Conservation (phyloP, 1,284 basidiomycete genomes). For the Ustilago cynodontis region DNA sequence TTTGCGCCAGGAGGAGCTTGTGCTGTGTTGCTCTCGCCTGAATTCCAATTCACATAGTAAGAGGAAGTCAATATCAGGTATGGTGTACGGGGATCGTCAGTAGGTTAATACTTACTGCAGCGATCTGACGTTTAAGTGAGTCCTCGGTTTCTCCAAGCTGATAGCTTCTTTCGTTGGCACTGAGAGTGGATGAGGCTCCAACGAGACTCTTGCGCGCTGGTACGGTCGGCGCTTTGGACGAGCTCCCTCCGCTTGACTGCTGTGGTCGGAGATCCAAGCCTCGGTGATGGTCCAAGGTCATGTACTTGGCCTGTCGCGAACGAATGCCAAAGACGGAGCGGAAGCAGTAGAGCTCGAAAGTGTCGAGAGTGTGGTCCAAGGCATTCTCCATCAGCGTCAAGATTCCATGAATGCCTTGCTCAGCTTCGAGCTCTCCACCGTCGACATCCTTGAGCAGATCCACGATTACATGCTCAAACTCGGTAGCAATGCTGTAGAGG, state of each 20-base stretch:
- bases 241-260: slow-evolving; percentile 7
- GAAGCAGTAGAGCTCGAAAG: slow-evolving; percentile 67
- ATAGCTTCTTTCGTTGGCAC: slow-evolving; percentile 49
- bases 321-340: slow-evolving; percentile 64
- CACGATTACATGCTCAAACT: slow-evolving; percentile 57
- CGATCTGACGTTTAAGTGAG: slow-evolving; percentile 49
- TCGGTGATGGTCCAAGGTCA: slow-evolving; percentile 67
- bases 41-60: background rate
- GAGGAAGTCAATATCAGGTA: background rate
- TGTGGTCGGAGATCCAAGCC: slow-evolving; percentile 62
- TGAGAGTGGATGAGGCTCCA: slow-evolving; percentile 13
- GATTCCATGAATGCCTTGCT: slow-evolving; percentile 63
- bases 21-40: slow-evolving; percentile 49
- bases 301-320: slow-evolving; percentile 55
- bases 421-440: slow-evolving; percentile 57
- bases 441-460: slow-evolving; percentile 36
- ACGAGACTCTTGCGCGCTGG: slow-evolving; percentile 24
- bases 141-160: slow-evolving; percentile 51
- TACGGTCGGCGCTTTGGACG: slow-evolving; percentile 6
- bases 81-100: background rate
- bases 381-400: slow-evolving; percentile 67
- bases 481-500: slow-evolving; percentile 59
- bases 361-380: slow-evolving; percentile 67
- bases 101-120: slow-evolving; percentile 29
- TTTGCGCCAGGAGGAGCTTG: slow-evolving; percentile 39